Base-by-base conservation (phyloP, 2,329 filamentous ascomycete genomes). In the Graphium sp. region DNA sequence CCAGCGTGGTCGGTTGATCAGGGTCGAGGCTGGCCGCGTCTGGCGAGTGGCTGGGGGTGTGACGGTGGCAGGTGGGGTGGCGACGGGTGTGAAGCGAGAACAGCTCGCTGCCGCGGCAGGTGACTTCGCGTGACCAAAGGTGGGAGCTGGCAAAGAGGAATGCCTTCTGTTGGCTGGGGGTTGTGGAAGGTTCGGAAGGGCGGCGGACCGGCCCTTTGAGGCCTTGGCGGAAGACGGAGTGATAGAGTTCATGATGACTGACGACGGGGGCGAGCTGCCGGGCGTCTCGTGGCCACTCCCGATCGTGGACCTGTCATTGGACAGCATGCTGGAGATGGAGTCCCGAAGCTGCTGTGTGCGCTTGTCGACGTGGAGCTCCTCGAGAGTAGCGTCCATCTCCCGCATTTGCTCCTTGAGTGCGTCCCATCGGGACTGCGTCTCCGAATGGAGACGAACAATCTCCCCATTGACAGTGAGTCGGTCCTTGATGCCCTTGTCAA, bases 401-500 rank as follows among this genome's bases (percentile, higher is more conserved):
- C 60, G 66, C 56, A 89, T 87, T 36, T 80, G 71, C 10, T 66
- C 62, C 44, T 84, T 82, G 29, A 94, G 56, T 4, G 69, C 66
- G 37, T 76, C 68, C 70, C 85, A 91, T 41, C 77, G 75, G n/a
- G 71, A 62, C 43, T 83, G 75, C 57, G 94, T 78, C 41, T 95
- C 85, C 6, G 73, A 69, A 42, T 93, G 77, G 18, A 95, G 60
- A 24, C 84, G 72, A 17, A 95, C 53, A 36, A 95, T 89, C 52
- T 95, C 89, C 24, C 89, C 89, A 45, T 98, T 95, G 31, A 95
- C 83, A 0, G 89, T 95, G 28, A 94, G 60, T n/a, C 89, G 73
- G 44, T 95, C 84, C 46, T 81, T 80, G 43, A 95, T 78, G n/a
- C 89, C 89, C 46, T 83, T 87, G 41, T 94, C 83, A 28, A 95